phyloP scores from a whole-genome alignment of 495 filamentous ascomycete species.

The Daldinia loculata region DNA sequence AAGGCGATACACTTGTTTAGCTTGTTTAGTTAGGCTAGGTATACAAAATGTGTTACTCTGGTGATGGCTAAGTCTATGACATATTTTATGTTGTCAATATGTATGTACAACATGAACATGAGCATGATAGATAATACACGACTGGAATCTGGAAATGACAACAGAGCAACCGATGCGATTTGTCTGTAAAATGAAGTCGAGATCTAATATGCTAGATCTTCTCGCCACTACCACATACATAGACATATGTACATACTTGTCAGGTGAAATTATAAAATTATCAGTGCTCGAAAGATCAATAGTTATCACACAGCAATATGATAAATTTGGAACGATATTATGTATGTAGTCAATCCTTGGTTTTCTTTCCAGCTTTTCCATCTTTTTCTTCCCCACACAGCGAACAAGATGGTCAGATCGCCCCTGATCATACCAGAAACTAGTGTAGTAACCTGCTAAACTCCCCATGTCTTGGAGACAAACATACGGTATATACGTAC shows the following conservation, averaged over 20 bases:
- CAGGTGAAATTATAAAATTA: constrained; percentile 1
- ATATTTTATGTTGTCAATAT: background rate
- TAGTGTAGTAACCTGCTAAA: background rate
- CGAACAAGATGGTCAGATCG: constrained; percentile 22
- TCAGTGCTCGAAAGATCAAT: constrained; percentile 7
- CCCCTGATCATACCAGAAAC: constrained; percentile 28
- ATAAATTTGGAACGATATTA: constrained; percentile 10
- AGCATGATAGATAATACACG: background rate
- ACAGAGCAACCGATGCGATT: background rate
- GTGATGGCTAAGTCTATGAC: background rate
- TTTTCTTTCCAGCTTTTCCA: constrained; percentile 10
- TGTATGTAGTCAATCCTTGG: constrained; percentile 3
- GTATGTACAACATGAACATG: background rate
- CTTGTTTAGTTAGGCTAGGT: background rate
- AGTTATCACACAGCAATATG: constrained; percentile 10
- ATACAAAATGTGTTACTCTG: background rate
- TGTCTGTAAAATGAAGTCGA: background rate
- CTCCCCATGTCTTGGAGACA: constrained; percentile 11
- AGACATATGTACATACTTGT: background rate
- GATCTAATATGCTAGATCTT: constrained; percentile 18
- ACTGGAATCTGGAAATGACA: constrained; percentile 15
- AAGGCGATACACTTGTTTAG: background rate
- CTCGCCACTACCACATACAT: background rate
- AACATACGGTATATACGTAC: constrained; percentile 2
- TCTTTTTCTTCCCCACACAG: constrained; percentile 19